Conservation (phyloP, 805 yeast genomes). For the Kuraishia piskuri region DNA sequence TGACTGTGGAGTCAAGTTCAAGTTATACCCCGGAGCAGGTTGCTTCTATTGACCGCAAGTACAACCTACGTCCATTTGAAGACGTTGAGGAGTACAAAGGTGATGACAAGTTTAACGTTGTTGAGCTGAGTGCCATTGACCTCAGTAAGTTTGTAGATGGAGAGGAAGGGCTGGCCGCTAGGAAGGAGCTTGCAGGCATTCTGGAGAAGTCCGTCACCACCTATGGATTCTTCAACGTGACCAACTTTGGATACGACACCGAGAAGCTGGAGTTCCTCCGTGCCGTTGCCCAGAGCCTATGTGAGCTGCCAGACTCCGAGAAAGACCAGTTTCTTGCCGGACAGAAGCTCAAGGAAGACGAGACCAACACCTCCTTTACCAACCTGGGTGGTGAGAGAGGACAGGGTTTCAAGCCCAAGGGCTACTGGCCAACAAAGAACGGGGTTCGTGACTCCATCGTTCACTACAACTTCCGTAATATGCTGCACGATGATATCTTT, state of each 20-base stretch:
- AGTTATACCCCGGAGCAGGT: not conserved
- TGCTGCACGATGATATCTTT: constrained; percentile 27
- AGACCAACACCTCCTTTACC: not conserved
- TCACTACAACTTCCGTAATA: constrained; percentile 33
- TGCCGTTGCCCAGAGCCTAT: constrained; percentile 31
- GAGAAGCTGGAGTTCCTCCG: constrained; percentile 25
- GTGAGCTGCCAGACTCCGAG: constrained; percentile 30
- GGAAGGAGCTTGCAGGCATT: constrained; percentile 25
- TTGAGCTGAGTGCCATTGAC: constrained; percentile 28
- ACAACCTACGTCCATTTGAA: not conserved
- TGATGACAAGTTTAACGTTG: constrained; percentile 8
- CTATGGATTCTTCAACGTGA: constrained; percentile 34
- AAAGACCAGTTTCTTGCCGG: constrained; percentile 33
- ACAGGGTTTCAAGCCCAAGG: constrained; percentile 37
- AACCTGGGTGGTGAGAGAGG: constrained; percentile 37
- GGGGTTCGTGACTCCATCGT: constrained; percentile 34
- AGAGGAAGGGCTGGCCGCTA: constrained; percentile 19
- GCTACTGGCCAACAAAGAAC: constrained; percentile 38
- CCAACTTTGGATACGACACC: constrained; percentile 30
- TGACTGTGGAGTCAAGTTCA: not conserved
- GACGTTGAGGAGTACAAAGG: not conserved
- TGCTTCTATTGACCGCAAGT: not conserved
- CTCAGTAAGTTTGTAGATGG: constrained; percentile 28
- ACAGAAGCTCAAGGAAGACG: not conserved
- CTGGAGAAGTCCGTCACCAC: constrained; percentile 31